Evolutionary conservation across 768 basidiomycete species (phyloP), one percentile per base, ranked within the genome.

Genomic region (Agaricus sinodeliciosus): DNA sequence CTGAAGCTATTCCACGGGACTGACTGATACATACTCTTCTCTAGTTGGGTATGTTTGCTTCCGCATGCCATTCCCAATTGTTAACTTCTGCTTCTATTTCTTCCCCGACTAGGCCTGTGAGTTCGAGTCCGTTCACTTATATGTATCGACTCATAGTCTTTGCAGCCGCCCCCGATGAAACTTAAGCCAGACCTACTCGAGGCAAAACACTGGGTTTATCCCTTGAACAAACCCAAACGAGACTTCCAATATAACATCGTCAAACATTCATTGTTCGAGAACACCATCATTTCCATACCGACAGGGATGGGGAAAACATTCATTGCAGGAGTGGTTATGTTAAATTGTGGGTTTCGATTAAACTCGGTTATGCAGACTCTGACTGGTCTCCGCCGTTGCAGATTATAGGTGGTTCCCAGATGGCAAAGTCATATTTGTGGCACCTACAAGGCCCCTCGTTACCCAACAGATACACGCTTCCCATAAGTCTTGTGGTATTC

Each of bases 231-330:
- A 31, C 81, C 87, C 0, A 87, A 90, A 59, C 87, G 96, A 57
- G 87, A 90, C 59, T 99, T 98, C 62, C 96, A 99, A 60, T 94
- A 78, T 65, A 95, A 96, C 55, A 97, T 99, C 55, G 87, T 92
- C 54, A 83, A 78, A 61, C 76, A 81, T 27, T 88, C 84, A 60
- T 75, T 99, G 19, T 92, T 89, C 62, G 89, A 97, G 22, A 98
- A 99, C 63, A 90, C 91, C 6, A 79, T 99, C 7, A 94, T 97
- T 26, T 88, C 94, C 0, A 71, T 99, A 12, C 96, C 96, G 1
- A 99, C 96, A 0, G 96, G 96, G 42, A 72, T 98, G 11, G 96
- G 96, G 13, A 99, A 99, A 71, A 99, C 96, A 0, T 98, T 99
- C 62, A 88, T 99, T 55, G 96, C 96, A 3, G 94, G 95, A 0